Conservation (phyloP, 1,139 yeast species). For the Nakaseomyces uthaithaninus region DNA sequence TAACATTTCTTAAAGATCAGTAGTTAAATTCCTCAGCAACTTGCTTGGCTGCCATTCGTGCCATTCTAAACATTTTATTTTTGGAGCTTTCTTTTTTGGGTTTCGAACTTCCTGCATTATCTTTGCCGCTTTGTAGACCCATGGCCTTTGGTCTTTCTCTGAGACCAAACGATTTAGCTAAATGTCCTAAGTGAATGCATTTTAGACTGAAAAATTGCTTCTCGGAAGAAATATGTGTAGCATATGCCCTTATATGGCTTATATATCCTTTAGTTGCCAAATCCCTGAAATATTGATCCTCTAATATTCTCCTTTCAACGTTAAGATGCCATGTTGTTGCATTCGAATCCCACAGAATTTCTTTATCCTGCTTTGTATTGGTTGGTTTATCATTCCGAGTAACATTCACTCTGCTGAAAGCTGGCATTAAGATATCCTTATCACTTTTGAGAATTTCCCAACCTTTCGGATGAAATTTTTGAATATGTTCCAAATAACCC, state of each 20-base stretch:
- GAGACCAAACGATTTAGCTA: constrained; percentile 89
- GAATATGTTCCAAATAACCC: constrained; percentile 57
- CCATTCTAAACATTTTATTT: constrained; percentile 69
- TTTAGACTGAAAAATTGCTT: constrained; percentile 73
- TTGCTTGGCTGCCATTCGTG: constrained; percentile 58
- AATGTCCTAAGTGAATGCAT: constrained; percentile 81
- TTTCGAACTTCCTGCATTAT: constrained; percentile 31
- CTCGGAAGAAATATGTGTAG: constrained; percentile 86
- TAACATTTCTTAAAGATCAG: constrained; percentile 10
- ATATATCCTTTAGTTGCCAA: constrained; percentile 71
- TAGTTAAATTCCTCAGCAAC: constrained; percentile 68
- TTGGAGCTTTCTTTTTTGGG: constrained; percentile 50
- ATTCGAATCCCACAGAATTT: constrained; percentile 70
- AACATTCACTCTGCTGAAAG: constrained; percentile 46
- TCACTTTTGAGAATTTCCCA: constrained; percentile 45
- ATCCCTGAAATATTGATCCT: constrained; percentile 51
- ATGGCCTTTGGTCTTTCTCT: constrained; percentile 87
- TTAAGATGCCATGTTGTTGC: constrained; percentile 96
- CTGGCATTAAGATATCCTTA: constrained; percentile 43
- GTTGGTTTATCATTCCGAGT: constrained; percentile 29
- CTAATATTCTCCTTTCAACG: constrained; percentile 80
- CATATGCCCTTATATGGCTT: constrained; percentile 87
- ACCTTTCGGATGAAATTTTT: constrained; percentile 58
- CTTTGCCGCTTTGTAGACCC: constrained; percentile 36
- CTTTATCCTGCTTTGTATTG: constrained; percentile 29